A percentile compares a stretch with the other conserved stretches of the same genome.
phyloP scores from a whole-genome alignment of 2,329 filamentous ascomycete genomes.

The Claviceps arundinis region DNA sequence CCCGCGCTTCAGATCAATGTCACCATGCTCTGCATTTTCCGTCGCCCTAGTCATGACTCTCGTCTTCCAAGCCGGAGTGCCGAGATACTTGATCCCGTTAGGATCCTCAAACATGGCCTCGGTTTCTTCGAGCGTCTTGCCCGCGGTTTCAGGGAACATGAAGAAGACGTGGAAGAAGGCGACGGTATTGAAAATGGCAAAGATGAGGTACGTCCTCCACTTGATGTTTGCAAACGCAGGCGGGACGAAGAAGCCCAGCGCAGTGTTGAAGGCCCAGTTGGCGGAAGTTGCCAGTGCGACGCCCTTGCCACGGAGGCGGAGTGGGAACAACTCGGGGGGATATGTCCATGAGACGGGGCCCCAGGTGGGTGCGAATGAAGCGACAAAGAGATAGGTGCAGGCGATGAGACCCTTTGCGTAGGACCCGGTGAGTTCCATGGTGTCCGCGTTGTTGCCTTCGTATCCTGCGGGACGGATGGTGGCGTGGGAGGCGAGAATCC shows the following conservation, averaged over 20 bases:
- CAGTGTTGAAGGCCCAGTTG: constrained; percentile 29
- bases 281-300: constrained; percentile 37
- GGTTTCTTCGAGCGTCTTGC: constrained; percentile 41
- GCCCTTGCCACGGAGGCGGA: constrained; percentile 37
- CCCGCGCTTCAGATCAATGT: constrained; percentile 14
- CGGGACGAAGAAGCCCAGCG: constrained; percentile 25
- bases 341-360: constrained; percentile 42
- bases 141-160: constrained; percentile 42
- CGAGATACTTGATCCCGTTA: constrained; percentile 18
- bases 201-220: constrained; percentile 40
- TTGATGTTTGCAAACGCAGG: constrained; percentile 25
- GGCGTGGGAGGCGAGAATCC: constrained; percentile 35
- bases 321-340: constrained; percentile 41
- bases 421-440: constrained; percentile 29
- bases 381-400: constrained; percentile 52
- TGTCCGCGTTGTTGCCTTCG: constrained; percentile 31
- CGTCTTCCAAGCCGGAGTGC: constrained; percentile 21
- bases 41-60: constrained; percentile 11
- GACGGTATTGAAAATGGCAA: constrained; percentile 36
- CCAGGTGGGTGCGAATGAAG: constrained; percentile 31
- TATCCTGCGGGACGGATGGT: constrained; percentile 27
- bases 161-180: constrained; percentile 41
- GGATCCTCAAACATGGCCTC: constrained; percentile 30
- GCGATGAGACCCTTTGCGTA: constrained; percentile 48
- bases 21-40: constrained; percentile 14